These are phyloP conservation scores for Aspergillus campestris DNA, from an alignment of 495 filamentous ascomycete species.

Conservation along the genomic window DNA sequence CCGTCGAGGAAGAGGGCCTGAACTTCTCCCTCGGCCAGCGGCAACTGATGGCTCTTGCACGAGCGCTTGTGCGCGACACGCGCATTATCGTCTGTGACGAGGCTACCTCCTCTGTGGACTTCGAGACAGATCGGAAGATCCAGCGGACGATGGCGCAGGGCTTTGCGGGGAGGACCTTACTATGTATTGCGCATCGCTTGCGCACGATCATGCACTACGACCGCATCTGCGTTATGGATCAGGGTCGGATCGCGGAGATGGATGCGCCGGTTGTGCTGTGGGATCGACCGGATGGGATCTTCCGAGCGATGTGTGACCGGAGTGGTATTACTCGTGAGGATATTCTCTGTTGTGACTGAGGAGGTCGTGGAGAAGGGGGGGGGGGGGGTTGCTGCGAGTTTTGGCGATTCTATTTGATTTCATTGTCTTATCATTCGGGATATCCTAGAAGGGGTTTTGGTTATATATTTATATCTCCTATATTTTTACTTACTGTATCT, in stretches of 20 bases:
- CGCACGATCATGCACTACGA: conserved; percentile 19
- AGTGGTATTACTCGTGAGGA: conserved; percentile 3
- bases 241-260: conserved; percentile 15
- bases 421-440: too few relatives aligned
- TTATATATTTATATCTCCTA: too few relatives aligned
- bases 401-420: too few relatives aligned
- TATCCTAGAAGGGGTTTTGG: too few relatives aligned
- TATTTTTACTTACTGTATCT: too few relatives aligned
- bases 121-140: conserved; percentile 18
- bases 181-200: conserved; percentile 23
- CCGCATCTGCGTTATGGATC: conserved; percentile 18
- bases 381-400: too few relatives aligned
- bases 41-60: conserved; percentile 1
- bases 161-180: conserved; percentile 13
- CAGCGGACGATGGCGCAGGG: conserved; percentile 12
- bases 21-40: conserved; percentile 21
- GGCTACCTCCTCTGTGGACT: conserved; percentile 18
- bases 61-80: conserved; percentile 13
- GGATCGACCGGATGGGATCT: conserved; percentile 11
- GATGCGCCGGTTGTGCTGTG: conserved; percentile 9
- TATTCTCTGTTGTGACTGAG: background rate
- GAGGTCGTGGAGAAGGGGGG: too few relatives aligned
- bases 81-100: conserved; percentile 19
- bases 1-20: background rate
- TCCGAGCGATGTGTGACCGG: conserved; percentile 12